Base-by-base conservation (phyloP, 208 protist genomes). In the Crithidia fasciculata region DNA sequence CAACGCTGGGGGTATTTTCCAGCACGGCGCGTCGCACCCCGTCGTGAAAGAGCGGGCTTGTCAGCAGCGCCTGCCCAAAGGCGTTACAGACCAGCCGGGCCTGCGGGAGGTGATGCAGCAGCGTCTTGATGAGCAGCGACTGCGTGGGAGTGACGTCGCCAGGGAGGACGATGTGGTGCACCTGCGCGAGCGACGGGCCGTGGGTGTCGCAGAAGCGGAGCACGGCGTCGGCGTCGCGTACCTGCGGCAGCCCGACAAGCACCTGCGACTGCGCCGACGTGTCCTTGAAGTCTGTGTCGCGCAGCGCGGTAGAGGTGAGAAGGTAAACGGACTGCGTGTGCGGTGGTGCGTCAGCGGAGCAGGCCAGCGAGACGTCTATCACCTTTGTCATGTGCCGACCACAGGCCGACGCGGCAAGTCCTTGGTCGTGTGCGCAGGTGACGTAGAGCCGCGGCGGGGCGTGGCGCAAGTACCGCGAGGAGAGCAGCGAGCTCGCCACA, bases 361-460 rank as follows among this genome's bases (percentile, higher is more conserved):
- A 49, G 15, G 56, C 61, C 19, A 69, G 57, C 54, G 66, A 72
- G 15, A 70, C 72, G 52, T 95, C 88, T 7, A 96, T 68, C 15
- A 96, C 75, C 19, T 71, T 78, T 36, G 92, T 93, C 62, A 63
- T 65, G 77, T 94, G 88, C 5, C 92, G 84, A 47, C 64, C 83
- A 6, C 58, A 55, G 50, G 77, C 54, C 15, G 49, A 39, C 1
- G 37, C 36, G 9, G 52, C 37, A 43, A 52, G 36, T 13, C 59
- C 39, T 15, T 59, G 43, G 16, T 85, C 73, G 19, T 50, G 72
- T 18, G 74, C 81, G 65, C 82, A 91, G 12, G 91, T 96, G 1
- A 93, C 59, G 76, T 96, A 96, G 10, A 90, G 39, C 15, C 72
- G 59, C 13, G 91, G 91, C 18, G 91, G 89, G 12, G 85, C 83